These are phyloP conservation scores for Diddensiella santjacobensis DNA, from an alignment of 805 yeast genomes.

Conservation along the genomic window DNA sequence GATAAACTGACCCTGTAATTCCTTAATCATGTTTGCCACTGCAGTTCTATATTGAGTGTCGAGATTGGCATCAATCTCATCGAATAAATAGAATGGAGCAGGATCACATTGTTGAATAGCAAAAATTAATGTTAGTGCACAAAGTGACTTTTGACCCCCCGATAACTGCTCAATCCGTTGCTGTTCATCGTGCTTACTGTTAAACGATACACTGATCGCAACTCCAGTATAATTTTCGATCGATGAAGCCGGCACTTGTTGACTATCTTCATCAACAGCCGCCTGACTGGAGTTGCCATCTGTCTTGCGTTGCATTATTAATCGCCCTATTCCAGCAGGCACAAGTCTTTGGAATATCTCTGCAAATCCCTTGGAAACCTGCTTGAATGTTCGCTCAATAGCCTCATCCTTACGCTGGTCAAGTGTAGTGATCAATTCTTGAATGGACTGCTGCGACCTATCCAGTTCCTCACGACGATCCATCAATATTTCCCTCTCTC, in stretches of 20 bases:
- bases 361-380: constrained; percentile 68
- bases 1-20: constrained; percentile 79
- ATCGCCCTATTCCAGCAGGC: constrained; percentile 74
- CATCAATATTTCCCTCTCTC: constrained; percentile 64
- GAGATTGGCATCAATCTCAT: constrained; percentile 93
- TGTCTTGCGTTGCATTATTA: constrained; percentile 55
- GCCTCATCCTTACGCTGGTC: constrained; percentile 81
- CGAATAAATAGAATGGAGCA: constrained; percentile 93
- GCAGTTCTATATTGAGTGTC: constrained; percentile 89
- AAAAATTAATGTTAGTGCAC: constrained; percentile 89
- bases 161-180: constrained; percentile 85
- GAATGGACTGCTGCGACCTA: constrained; percentile 67
- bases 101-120: constrained; percentile 96
- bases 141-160: constrained; percentile 96
- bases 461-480: constrained; percentile 66
- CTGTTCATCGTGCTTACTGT: constrained; percentile 79
- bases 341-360: constrained; percentile 76
- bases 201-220: constrained; percentile 83
- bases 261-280: constrained; percentile 24
- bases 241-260: constrained; percentile 12
- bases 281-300: constrained; percentile 16
- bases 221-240: constrained; percentile 73
- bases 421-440: constrained; percentile 61
- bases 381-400: constrained; percentile 69
- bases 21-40: constrained; percentile 71